These are phyloP conservation scores for Arbutus unedo DNA, from an alignment of 148 eudicot genomes.

Conservation along the genomic window DNA sequence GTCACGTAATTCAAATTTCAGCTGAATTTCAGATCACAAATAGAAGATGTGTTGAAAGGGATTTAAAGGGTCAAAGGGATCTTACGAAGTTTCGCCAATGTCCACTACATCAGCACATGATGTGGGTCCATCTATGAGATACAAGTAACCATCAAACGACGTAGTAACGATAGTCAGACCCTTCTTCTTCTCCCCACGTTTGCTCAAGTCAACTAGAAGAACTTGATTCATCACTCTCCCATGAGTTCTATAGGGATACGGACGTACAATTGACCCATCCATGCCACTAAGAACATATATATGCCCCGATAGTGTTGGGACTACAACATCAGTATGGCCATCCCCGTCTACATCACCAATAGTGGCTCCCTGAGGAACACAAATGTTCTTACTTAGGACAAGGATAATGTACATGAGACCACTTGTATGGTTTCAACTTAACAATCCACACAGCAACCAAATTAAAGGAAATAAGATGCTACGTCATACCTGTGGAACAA, in stretches of 20 bases:
- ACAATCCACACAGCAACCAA: background rate
- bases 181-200: constrained; percentile 76
- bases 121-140: constrained; percentile 93
- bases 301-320: constrained; percentile 88
- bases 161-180: constrained; percentile 90
- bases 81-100: constrained; percentile 99
- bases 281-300: constrained; percentile 90
- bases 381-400: background rate
- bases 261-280: constrained; percentile 82
- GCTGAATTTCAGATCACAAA: background rate
- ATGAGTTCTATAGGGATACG: constrained; percentile 94
- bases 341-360: constrained; percentile 98
- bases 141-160: constrained; percentile 95
- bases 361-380: constrained; percentile 59
- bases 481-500: constrained; percentile 70
- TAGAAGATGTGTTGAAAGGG: background rate
- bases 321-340: constrained; percentile 89
- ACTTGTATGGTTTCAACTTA: background rate
- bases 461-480: constrained; percentile 14
- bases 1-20: constrained; percentile 28
- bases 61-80: constrained; percentile 8
- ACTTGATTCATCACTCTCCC: constrained; percentile 97
- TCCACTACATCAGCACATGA: constrained; percentile 99
- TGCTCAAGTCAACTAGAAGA: constrained; percentile 89
- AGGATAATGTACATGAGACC: background rate